Conservation (phyloP, 2,329 filamentous ascomycete genomes). For the Xylogone sp. region DNA sequence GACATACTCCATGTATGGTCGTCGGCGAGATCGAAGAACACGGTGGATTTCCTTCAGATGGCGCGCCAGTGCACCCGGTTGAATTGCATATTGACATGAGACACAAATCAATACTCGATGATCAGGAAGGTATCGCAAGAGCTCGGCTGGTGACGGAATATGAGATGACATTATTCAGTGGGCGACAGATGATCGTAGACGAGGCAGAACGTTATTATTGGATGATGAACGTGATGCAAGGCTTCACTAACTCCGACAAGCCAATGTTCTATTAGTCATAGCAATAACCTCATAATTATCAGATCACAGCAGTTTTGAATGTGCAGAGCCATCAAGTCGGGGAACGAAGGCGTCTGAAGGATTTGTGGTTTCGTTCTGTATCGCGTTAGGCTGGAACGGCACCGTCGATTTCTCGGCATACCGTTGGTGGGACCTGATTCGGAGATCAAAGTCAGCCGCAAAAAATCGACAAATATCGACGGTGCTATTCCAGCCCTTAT, state of each 20-base stretch:
- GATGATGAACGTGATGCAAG: too few species aligned
- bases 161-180: neutral
- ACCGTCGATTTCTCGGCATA: slow-evolving; percentile 3
- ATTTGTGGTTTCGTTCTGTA: too few species aligned
- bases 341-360: too few species aligned
- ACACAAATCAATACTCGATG: slow-evolving; percentile 19
- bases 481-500: neutral
- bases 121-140: slow-evolving; percentile 18
- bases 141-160: slow-evolving; percentile 8
- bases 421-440: neutral
- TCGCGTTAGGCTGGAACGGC: neutral
- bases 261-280: too few species aligned
- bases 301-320: too few species aligned
- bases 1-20: slow-evolving; percentile 15
- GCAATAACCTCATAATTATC: too few species aligned
- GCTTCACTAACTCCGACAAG: too few species aligned
- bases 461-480: too few species aligned
- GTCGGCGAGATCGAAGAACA: slow-evolving; percentile 13
- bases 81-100: slow-evolving; percentile 21
- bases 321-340: too few species aligned
- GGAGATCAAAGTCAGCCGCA: neutral
- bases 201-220: too few species aligned
- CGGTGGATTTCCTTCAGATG: slow-evolving; percentile 23
- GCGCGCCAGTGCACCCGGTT: slow-evolving; percentile 16
- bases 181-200: too few species aligned